Percentiles rank a stretch among this genome's conserved stretches.
These are phyloP conservation scores for Phlegmacium glaucopus DNA, from an alignment of 768 basidiomycete genomes.

Conservation along the genomic window DNA sequence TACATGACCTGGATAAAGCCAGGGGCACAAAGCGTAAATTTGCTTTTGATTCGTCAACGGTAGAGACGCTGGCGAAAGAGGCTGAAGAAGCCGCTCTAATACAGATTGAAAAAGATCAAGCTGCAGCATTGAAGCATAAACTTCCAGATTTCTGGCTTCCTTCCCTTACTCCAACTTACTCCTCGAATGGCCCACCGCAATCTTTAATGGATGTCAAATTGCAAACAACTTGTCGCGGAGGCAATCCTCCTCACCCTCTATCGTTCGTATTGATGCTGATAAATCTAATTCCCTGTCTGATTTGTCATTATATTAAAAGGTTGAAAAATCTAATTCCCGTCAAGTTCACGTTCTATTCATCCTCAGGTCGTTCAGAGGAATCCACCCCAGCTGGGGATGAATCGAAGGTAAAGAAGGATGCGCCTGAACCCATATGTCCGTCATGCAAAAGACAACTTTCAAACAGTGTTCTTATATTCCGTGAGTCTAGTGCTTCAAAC, in stretches of 20 bases:
- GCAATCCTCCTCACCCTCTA: slow-evolving; percentile 72
- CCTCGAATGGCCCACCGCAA: slow-evolving; percentile 55
- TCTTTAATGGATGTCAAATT: slow-evolving; percentile 63
- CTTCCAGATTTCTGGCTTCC: slow-evolving; percentile 98
- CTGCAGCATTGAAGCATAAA: slow-evolving; percentile 80
- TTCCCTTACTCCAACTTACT: slow-evolving; percentile 82
- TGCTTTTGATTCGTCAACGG: slow-evolving; percentile 69
- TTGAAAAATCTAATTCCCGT: slow-evolving; percentile 82
- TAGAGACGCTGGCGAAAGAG: slow-evolving; percentile 68
- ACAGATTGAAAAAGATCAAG: slow-evolving; percentile 81
- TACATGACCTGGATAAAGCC: slow-evolving; percentile 28
- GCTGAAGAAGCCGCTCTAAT: slow-evolving; percentile 87
- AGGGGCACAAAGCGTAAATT: slow-evolving; percentile 82
- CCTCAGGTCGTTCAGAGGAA: slow-evolving; percentile 34
- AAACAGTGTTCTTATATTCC: slow-evolving; percentile 67
- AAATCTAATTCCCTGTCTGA: slow-evolving; percentile 6
- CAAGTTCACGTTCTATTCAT: slow-evolving; percentile 60
- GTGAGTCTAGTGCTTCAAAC: slow-evolving; percentile 39
- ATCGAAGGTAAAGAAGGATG: slow-evolving; percentile 46
- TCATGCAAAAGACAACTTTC: slow-evolving; percentile 85
- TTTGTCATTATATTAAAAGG: slow-evolving; percentile 33
- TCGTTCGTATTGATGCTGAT: slow-evolving; percentile 45
- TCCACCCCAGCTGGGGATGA: slow-evolving; percentile 34
- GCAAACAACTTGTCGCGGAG: slow-evolving; percentile 63
- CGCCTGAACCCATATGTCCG: slow-evolving; percentile 72